Conservation (phyloP, 208 protist genomes). For the Leishmania aethiopica region DNA sequence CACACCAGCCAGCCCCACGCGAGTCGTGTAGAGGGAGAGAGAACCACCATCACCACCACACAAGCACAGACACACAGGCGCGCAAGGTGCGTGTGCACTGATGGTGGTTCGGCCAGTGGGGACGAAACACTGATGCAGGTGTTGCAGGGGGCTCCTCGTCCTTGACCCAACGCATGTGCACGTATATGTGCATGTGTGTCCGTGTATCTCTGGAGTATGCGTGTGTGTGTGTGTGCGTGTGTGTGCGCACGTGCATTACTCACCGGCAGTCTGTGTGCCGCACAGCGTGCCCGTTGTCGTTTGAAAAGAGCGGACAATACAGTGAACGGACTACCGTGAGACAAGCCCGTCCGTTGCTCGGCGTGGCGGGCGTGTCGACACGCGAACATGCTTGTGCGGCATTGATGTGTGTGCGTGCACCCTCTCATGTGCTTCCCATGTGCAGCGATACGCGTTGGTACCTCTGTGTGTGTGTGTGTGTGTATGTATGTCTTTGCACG, state of each 20-base stretch:
- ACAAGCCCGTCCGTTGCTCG: neutral
- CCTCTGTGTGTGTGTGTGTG: neutral
- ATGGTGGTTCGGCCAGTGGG: neutral
- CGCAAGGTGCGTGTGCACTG: neutral
- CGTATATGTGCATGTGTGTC: neutral
- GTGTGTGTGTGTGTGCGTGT: neutral
- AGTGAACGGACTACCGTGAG: too few relatives aligned
- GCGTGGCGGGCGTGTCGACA: neutral
- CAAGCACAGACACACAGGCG: slow-evolving; percentile 12
- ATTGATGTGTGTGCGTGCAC: neutral
- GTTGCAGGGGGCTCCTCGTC: neutral
- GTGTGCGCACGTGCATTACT: neutral
- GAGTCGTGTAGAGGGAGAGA: neutral
- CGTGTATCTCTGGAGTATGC: neutral
- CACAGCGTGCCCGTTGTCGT: neutral
- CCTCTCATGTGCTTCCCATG: neutral
- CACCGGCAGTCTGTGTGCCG: neutral
- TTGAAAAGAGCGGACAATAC: too few relatives aligned
- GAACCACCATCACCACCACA: neutral
- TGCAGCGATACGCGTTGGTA: too few relatives aligned
- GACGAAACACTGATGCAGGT: neutral
- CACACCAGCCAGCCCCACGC: too few relatives aligned
- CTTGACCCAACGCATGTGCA: neutral
- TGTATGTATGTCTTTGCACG: neutral
- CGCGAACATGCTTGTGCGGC: neutral